These are phyloP conservation scores for Phaeophleospora eucalypticola DNA, from an alignment of 2,329 filamentous ascomycete genomes.

Conservation along the genomic window DNA sequence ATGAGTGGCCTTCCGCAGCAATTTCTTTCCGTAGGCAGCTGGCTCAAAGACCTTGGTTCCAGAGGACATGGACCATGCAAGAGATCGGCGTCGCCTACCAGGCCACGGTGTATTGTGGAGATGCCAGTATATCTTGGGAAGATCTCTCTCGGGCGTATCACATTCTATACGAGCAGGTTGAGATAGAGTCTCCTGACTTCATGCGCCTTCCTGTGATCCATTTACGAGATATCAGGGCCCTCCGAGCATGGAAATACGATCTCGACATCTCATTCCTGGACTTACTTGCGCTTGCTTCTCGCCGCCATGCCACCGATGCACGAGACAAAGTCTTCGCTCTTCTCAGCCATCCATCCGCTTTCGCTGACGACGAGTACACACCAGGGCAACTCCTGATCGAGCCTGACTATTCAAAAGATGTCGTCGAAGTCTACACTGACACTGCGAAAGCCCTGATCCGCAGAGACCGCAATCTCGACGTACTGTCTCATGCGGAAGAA, in stretches of 20 bases:
- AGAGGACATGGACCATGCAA: neutral
- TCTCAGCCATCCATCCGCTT: neutral
- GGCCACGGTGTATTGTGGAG: neutral
- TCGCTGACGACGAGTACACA: too few species aligned
- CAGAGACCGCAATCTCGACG: neutral
- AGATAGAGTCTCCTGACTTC: neutral
- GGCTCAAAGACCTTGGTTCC: neutral
- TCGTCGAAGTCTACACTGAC: neutral
- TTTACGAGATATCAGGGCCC: neutral
- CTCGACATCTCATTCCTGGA: neutral
- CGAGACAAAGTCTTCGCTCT: neutral
- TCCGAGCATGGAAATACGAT: neutral
- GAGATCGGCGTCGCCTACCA: neutral
- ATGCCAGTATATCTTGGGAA: neutral
- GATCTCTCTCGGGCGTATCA: neutral
- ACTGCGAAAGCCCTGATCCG: neutral
- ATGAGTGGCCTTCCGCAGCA: neutral
- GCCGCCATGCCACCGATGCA: neutral
- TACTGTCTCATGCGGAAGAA: neutral
- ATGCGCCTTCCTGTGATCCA: neutral
- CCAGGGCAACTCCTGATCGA: neutral
- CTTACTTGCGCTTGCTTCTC: neutral
- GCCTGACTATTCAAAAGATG: neutral
- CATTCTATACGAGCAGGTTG: neutral
- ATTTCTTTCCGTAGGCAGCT: neutral